Evolutionary conservation across 805 yeast genomes (phyloP).

Genomic region (Brettanomyces nanus): DNA sequence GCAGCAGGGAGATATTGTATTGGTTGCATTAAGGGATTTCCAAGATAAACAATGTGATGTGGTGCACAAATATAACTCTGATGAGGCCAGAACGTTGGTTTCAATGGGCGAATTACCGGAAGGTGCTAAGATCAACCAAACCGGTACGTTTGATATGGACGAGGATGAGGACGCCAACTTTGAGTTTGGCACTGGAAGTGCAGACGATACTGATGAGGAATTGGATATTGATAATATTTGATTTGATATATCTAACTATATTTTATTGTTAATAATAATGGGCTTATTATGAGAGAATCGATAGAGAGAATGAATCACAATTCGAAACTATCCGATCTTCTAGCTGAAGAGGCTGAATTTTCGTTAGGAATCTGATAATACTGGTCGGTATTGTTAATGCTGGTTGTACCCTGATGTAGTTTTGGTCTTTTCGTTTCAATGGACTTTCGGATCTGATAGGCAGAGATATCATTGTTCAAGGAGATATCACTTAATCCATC

Average conservation of each 20-base stretch:
- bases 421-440: constrained; percentile 49
- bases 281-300: no score
- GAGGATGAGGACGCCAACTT: constrained; percentile 97
- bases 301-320: no score
- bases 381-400: no score
- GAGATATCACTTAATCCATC: constrained; percentile 59
- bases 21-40: constrained; percentile 95
- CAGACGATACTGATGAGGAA: constrained; percentile 57
- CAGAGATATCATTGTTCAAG: constrained; percentile 73
- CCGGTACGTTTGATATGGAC: constrained; percentile 93
- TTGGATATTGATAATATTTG: constrained; percentile 94
- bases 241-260: no score
- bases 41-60: constrained; percentile 98
- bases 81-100: constrained; percentile 95
- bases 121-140: constrained; percentile 93
- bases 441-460: constrained; percentile 66
- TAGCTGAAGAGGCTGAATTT: constrained; percentile 35
- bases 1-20: constrained; percentile 95
- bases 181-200: constrained; percentile 93
- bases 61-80: constrained; percentile 91
- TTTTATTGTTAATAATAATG: no score
- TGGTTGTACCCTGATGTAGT: constrained; percentile 6
- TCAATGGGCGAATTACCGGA: constrained; percentile 96
- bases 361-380: neutral
- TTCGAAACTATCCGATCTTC: constrained; percentile 57